A percentile compares a stretch with the other conserved stretches of the same genome.
Evolutionary conservation across 495 filamentous ascomycete genomes (phyloP).

Genomic region (Podospora pseudocomata): DNA sequence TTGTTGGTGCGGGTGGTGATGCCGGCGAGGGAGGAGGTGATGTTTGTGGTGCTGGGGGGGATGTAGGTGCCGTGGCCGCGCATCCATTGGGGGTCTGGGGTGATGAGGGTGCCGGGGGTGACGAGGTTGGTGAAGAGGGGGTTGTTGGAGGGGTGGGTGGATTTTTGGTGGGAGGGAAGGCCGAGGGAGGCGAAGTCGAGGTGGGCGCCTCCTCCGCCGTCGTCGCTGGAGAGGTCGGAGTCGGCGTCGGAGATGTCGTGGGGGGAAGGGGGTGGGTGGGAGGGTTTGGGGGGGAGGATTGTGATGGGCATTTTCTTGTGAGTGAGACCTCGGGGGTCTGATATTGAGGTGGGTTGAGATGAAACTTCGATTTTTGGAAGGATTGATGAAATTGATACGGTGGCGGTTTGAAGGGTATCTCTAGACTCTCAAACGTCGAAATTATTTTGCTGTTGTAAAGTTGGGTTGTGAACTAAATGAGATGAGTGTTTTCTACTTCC

Average conservation of each 20-base stretch:
- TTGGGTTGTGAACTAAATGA: not conserved
- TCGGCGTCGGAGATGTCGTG: constrained; percentile 30
- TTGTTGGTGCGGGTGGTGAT: constrained; percentile 91
- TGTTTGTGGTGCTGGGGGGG: constrained; percentile 56
- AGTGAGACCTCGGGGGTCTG: constrained; percentile 4
- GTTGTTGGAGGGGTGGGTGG: constrained; percentile 7
- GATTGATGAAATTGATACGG: not conserved
- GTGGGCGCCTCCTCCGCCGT: constrained; percentile 32
- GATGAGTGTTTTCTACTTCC: not conserved
- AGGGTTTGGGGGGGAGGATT: constrained; percentile 62
- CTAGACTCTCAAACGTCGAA: not conserved
- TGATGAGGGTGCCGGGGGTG: constrained; percentile 86
- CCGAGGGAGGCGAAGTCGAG: constrained; percentile 59
- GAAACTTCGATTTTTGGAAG: constrained; percentile 4
- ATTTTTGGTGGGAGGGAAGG: constrained; percentile 24
- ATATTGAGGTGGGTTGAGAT: constrained; percentile 3
- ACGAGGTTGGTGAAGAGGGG: constrained; percentile 52
- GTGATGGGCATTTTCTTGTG: constrained; percentile 69
- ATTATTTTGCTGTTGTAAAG: not conserved
- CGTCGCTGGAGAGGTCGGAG: constrained; percentile 20
- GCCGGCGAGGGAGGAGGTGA: constrained; percentile 82
- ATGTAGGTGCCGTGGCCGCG: constrained; percentile 83
- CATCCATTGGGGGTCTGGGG: constrained; percentile 95
- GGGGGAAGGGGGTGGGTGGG: constrained; percentile 17
- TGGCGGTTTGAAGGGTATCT: not conserved